Evolutionary conservation across 352 stramenopile genomes (phyloP), one percentile per base, ranked within the genome.

Genomic region (Phytophthora pseudosyringae): DNA sequence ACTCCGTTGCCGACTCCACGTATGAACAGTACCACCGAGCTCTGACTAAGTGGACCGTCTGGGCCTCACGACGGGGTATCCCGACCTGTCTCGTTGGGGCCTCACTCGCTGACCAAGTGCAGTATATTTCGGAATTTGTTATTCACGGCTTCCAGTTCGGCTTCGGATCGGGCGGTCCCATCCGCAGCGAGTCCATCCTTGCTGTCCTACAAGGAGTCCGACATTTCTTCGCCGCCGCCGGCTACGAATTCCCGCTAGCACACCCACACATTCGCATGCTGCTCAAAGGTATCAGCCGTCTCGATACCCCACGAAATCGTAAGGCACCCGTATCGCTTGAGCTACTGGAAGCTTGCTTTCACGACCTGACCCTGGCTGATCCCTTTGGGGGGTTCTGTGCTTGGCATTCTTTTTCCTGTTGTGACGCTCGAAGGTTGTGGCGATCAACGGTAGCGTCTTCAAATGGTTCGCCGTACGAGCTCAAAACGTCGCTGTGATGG

Each of bases 321-420:
- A 63, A 64, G 4, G 10, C 44, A 4, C 39, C 45, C 0, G 46
- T 63, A 0, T 52, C 51, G 1, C 0, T 63, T 7, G 26, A 46
- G 1, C 26, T 63, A 4, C 44, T 69, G 1, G 44, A 69, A 32
- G 4, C 11, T 1, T 68, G 43, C 10, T 58, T 53, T 3, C 12
- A 12, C 26, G 12, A 7, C 16, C 21, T 68, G 0, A 13, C 40
- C 16, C 18, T 50, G 21, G 12, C 41, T 5, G 31, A 41, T 11
- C 44, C 41, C 32, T 59, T 36, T 52, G 21, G 40, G 58, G 48
- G 58, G 16, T 52, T 47, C 15, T 60, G 52, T 57, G 50, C 28
- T 11, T 70, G 31, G n/a, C 49, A 21, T 67, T 67, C 41, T 59
- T 67, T 26, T 67, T 55, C 13, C 41, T 67, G 1, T n/a, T 64